Conservation (phyloP, 352 stramenopile genomes). For the Globisporangium mamillatum region DNA sequence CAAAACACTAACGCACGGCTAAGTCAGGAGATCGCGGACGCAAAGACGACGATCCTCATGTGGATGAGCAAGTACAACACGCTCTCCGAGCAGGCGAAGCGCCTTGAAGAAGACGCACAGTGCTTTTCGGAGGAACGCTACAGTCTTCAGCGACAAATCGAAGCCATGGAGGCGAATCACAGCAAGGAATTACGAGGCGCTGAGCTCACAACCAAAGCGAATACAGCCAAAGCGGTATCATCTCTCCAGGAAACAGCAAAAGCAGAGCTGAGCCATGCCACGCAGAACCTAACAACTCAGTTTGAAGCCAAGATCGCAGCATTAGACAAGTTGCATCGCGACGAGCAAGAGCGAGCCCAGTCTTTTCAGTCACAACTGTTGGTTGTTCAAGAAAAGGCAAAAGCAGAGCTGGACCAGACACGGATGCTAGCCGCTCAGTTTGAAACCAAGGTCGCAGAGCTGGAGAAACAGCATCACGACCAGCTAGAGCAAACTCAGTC, state of each 20-base stretch:
- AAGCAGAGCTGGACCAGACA: background rate
- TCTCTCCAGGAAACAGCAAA: background rate
- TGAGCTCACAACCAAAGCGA: background rate
- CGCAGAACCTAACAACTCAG: background rate
- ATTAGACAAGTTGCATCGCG: conserved; percentile 3
- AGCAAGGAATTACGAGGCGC: conserved; percentile 8
- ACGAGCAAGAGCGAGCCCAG: background rate
- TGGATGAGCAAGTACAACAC: conserved; percentile 71
- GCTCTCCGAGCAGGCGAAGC: conserved; percentile 27
- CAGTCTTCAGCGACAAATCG: conserved; percentile 24
- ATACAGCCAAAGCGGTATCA: background rate
- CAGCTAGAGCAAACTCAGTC: background rate
- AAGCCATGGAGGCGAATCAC: conserved; percentile 18
- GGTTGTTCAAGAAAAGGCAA: background rate
- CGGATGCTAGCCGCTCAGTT: conserved; percentile 8
- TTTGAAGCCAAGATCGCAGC: conserved; percentile 18
- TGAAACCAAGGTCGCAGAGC: conserved; percentile 12
- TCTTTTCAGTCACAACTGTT: background rate
- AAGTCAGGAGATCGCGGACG: conserved; percentile 39
- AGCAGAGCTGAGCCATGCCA: background rate
- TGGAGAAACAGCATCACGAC: conserved; percentile 6
- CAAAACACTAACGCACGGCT: conserved; percentile 16
- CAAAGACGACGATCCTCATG: conserved; percentile 60
- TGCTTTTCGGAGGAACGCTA: conserved; percentile 33
- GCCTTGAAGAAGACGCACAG: conserved; percentile 29